Conservation (phyloP, 2,329 filamentous ascomycete genomes). For the Xylariaceae sp. region DNA sequence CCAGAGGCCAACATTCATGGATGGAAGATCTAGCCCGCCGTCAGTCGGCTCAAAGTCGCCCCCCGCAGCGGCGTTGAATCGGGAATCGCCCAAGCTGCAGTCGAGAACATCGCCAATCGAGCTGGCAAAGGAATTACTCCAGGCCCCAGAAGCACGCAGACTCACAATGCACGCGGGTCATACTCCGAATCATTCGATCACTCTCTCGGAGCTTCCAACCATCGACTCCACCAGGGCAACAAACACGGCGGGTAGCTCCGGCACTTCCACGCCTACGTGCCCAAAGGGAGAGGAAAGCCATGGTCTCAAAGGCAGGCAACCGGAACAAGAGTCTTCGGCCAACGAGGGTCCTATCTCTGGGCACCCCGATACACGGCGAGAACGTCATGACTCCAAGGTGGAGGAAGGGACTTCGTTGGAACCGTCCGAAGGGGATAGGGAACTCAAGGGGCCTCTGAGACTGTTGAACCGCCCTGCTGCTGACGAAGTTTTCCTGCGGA, state of each 20-base stretch:
- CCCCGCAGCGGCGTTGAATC: conserved; percentile 20
- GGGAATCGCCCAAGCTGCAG: conserved; percentile 18
- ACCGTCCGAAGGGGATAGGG: conserved; percentile 34
- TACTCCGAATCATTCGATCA: conserved; percentile 50
- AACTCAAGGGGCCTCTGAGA: conserved; percentile 45
- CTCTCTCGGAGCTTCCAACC: conserved; percentile 43
- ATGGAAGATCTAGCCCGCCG: conserved; percentile 20
- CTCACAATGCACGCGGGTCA: conserved; percentile 57
- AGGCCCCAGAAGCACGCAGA: conserved; percentile 40
- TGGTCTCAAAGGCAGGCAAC: conserved; percentile 1
- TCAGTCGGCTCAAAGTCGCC: conserved; percentile 19
- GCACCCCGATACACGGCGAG: conserved; percentile 7
- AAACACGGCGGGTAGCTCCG: conserved; percentile 33
- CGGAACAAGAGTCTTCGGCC: conserved; percentile 14
- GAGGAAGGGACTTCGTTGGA: conserved; percentile 26
- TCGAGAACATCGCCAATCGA: conserved; percentile 28
- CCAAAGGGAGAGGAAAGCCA: conserved; percentile 12
- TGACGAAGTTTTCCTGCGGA: conserved; percentile 46
- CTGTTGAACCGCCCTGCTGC: conserved; percentile 48
- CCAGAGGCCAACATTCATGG: conserved; percentile 43
- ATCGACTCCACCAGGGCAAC: conserved; percentile 32
- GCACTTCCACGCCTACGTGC: conserved; percentile 30
- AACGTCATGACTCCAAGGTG: conserved; percentile 1
- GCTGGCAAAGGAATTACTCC: conserved; percentile 38
- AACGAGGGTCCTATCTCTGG: conserved; percentile 4